Conservation (phyloP, 768 basidiomycete species). For the Termitomyces sp. region DNA sequence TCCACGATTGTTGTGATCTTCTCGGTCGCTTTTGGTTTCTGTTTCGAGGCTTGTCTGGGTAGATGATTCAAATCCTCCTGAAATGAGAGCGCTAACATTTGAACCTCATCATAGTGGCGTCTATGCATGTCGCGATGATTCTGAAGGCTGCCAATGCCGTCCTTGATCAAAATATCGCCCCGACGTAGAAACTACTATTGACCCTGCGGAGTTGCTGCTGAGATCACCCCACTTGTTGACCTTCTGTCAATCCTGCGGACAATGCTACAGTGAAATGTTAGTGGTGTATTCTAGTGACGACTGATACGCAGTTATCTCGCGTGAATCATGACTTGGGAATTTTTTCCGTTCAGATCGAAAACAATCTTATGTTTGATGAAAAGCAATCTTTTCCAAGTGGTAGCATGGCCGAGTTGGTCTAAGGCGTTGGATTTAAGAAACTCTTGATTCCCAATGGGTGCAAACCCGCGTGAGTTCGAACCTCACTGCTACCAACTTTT, state of each 20-base stretch:
- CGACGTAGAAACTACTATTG: not conserved
- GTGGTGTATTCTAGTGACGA: not conserved
- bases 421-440: conserved; percentile 88
- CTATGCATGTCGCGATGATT: no score
- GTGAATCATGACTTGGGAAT: no score
- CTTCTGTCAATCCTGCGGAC: not conserved
- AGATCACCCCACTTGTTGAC: not conserved
- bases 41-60: no score
- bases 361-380: conserved; percentile 13
- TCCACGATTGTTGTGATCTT: no score
- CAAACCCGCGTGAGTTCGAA: conserved; percentile 87
- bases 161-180: not conserved
- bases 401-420: conserved; percentile 88
- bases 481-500: conserved; percentile 73
- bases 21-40: no score
- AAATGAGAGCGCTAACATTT: no score
- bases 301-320: not conserved
- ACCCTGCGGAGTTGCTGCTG: not conserved
- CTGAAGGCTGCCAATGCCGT: not conserved
- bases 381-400: conserved; percentile 17
- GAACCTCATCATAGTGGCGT: no score
- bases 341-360: conserved; percentile 14
- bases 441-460: conserved; percentile 80
- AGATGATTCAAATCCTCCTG: no score
- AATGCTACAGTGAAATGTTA: not conserved